Conservation (phyloP, 2,329 filamentous ascomycete genomes). For the Phoma herbarum region DNA sequence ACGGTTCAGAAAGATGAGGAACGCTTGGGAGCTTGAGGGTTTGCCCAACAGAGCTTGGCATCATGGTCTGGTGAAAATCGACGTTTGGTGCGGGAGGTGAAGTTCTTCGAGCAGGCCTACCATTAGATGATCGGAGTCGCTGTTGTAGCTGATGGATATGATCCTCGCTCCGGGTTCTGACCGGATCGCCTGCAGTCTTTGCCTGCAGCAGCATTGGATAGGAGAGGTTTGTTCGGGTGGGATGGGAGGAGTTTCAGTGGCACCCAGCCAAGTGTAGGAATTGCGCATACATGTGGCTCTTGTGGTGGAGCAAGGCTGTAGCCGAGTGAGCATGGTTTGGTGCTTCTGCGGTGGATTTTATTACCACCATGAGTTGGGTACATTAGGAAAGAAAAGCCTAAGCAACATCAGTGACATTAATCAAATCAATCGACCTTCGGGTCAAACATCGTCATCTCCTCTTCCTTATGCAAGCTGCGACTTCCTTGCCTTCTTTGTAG, state of each 20-base stretch:
- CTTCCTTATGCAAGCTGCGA: background rate
- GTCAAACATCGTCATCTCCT: background rate
- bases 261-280: slow-evolving; percentile 12
- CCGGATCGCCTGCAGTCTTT: slow-evolving; percentile 16
- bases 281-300: slow-evolving; percentile 2
- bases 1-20: slow-evolving; percentile 20
- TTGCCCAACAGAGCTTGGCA: slow-evolving; percentile 7
- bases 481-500: background rate
- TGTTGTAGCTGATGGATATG: slow-evolving; percentile 9
- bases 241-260: slow-evolving; percentile 9
- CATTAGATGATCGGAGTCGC: slow-evolving; percentile 11
- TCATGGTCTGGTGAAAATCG: slow-evolving; percentile 8
- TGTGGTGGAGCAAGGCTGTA: slow-evolving; percentile 7
- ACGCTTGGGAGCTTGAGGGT: slow-evolving; percentile 13
- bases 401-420: background rate
- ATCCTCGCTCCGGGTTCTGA: slow-evolving; percentile 13
- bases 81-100: slow-evolving; percentile 14
- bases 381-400: background rate
- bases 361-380: background rate
- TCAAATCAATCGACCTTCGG: background rate
- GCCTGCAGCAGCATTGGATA: slow-evolving; percentile 16
- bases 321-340: background rate
- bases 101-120: slow-evolving; percentile 12
- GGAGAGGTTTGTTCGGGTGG: slow-evolving; percentile 7
- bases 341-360: background rate